Evolutionary conservation across 176 grass and related monocot genomes (phyloP), one percentile per base, ranked within the genome.

Genomic region (Poa pratensis): DNA sequence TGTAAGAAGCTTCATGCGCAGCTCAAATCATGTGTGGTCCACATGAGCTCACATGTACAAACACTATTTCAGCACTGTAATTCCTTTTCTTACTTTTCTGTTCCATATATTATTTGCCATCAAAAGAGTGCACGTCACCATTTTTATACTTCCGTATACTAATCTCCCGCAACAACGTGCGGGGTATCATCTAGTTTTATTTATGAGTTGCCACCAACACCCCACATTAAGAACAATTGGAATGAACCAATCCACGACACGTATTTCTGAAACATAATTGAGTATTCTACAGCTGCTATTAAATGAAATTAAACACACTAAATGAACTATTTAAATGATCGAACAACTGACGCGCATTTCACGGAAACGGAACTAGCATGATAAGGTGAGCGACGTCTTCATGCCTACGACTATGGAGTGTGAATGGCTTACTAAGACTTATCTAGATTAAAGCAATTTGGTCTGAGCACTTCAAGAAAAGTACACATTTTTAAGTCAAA

Each of bases 201-300:
- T n/a, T 76, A 83, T 77, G 80, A 59, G 5, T 86, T 72, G n/a
- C 63, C 30, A 62, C 11, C 17, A 59, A 75, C 52, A 27, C 74
- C 3, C 24, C 6, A 28, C 80, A 51, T 68, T 48, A 45, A 17
- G 19, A 82, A 45, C 64, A 75, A 75, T 18, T 78, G 79, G 34
- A 70, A 73, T 37, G 42, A 65, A 84, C 19, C 10, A 54, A 86
- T 71, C 24, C 52, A 45, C 82, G 63, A 9, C 40, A 77, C 24
- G 5, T 34, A 5, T 62, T 30, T 35, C 34, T 0, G 22, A 45
- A 19, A 70, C 42, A 59, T 40, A n/a, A 37, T 89, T 34, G 26
- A 10, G 49, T 66, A 90, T 20, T 66, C 3, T 57, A 66, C 7
- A 57, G 2, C 78, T 70, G 40, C 30, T 28, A 85, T 23, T 20